phyloP scores from a whole-genome alignment of 768 basidiomycete species.

The Mycena indigotica region DNA sequence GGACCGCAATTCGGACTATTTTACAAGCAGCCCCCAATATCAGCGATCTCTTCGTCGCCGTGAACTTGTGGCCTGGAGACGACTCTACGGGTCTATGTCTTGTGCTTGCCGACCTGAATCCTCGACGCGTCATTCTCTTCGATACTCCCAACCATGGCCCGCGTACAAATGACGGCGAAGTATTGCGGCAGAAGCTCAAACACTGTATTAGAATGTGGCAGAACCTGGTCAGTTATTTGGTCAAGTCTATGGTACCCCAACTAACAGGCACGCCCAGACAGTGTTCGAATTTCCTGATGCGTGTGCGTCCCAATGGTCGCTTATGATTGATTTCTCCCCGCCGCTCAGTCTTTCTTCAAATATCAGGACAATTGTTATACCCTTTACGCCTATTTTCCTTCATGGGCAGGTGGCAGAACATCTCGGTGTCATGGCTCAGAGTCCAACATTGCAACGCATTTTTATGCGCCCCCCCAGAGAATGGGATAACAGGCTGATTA shows the following conservation, averaged over 20 bases:
- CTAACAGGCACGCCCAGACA: neutral
- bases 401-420: neutral
- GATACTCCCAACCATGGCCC: neutral
- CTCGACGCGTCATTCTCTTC: neutral
- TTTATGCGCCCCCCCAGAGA: neutral
- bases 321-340: neutral
- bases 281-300: neutral
- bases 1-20: neutral
- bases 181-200: neutral
- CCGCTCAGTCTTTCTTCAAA: neutral
- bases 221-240: neutral
- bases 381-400: neutral
- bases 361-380: neutral
- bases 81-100: neutral
- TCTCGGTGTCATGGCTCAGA: neutral
- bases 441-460: neutral
- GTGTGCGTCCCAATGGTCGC: neutral
- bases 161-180: neutral
- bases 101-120: neutral
- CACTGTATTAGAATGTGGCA: neutral
- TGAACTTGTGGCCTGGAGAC: neutral
- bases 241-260: neutral
- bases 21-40: neutral
- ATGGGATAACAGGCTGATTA: neutral
- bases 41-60: neutral